These are phyloP conservation scores for Penicillium bialowiezense DNA, from an alignment of 495 filamentous ascomycete genomes.

Conservation along the genomic window DNA sequence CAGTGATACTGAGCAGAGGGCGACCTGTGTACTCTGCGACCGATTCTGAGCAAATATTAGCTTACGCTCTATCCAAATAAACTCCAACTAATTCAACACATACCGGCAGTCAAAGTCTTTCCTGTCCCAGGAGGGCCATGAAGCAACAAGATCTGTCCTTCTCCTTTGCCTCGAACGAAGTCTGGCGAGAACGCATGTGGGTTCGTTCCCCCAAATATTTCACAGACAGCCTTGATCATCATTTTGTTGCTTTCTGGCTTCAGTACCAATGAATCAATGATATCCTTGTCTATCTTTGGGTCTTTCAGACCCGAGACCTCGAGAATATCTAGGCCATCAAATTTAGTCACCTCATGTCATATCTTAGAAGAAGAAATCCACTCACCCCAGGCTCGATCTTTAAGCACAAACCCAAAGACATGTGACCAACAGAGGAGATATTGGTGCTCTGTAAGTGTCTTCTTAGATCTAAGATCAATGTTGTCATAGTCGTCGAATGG, in stretches of 20 bases:
- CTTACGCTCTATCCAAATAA: too few species aligned
- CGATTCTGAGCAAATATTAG: conserved; percentile 1
- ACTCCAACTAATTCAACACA: not conserved
- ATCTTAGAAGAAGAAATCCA: too few species aligned
- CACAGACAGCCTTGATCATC: conserved; percentile 6
- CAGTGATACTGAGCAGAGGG: conserved; percentile 12
- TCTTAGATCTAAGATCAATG: not conserved
- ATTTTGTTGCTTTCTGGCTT: conserved; percentile 5
- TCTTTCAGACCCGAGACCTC: conserved; percentile 2
- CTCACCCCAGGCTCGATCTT: conserved; percentile 1
- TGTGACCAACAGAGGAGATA: conserved; percentile 6
- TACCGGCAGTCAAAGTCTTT: conserved; percentile 20
- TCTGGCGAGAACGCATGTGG: conserved; percentile 3
- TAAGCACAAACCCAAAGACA: not conserved
- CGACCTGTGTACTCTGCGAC: conserved; percentile 11
- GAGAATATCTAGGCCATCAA: conserved; percentile 2
- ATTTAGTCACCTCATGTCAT: too few species aligned
- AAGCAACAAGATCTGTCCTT: conserved; percentile 14
- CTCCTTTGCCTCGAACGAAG: conserved; percentile 14
- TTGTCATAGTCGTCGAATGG: not conserved
- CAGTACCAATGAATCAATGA: conserved; percentile 1
- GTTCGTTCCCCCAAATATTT: conserved; percentile 4
- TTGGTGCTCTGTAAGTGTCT: not conserved
- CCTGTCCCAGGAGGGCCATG: conserved; percentile 19
- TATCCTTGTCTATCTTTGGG: conserved; percentile 1